Evolutionary conservation across 2,329 filamentous ascomycete species (phyloP).

Genomic region (Onygena corvina): DNA sequence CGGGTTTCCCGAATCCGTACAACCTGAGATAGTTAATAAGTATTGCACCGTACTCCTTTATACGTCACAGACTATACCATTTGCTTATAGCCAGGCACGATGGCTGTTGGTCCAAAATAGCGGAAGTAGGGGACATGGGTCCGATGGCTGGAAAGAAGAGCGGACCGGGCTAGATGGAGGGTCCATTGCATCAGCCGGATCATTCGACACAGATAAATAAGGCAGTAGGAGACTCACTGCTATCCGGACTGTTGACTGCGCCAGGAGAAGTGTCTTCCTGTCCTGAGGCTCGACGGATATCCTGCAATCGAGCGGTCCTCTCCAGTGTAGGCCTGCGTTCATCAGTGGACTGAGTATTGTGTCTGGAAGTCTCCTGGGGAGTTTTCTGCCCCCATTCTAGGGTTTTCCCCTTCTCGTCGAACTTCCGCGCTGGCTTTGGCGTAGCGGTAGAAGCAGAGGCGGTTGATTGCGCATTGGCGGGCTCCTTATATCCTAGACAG

Average conservation of each 20-base stretch:
- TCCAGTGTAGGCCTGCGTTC: neutral
- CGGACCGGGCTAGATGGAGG: conserved; percentile 26
- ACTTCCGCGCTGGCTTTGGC: conserved; percentile 15
- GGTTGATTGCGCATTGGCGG: conserved; percentile 16
- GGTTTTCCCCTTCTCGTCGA: conserved; percentile 7
- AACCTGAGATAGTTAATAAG: conserved; percentile 19
- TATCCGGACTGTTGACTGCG: conserved; percentile 25
- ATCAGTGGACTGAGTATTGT: neutral
- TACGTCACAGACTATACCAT: conserved; percentile 47
- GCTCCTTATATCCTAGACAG: conserved; percentile 55
- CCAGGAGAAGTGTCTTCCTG: conserved; percentile 7
- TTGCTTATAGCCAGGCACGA: conserved; percentile 83
- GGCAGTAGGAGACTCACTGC: conserved; percentile 22
- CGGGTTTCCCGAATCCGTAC: conserved; percentile 46
- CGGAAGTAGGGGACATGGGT: conserved; percentile 68
- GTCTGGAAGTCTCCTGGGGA: neutral
- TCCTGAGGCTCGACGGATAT: neutral
- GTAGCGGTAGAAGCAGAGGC: conserved; percentile 20
- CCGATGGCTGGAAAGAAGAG: conserved; percentile 26
- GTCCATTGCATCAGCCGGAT: neutral
- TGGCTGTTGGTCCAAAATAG: conserved; percentile 82
- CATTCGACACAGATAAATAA: neutral
- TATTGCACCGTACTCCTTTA: conserved; percentile 2
- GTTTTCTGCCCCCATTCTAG: neutral
- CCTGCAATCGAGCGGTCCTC: neutral